These are phyloP conservation scores for Digitaria exilis DNA, from an alignment of 202 grass and related monocot genomes.

Conservation along the genomic window DNA sequence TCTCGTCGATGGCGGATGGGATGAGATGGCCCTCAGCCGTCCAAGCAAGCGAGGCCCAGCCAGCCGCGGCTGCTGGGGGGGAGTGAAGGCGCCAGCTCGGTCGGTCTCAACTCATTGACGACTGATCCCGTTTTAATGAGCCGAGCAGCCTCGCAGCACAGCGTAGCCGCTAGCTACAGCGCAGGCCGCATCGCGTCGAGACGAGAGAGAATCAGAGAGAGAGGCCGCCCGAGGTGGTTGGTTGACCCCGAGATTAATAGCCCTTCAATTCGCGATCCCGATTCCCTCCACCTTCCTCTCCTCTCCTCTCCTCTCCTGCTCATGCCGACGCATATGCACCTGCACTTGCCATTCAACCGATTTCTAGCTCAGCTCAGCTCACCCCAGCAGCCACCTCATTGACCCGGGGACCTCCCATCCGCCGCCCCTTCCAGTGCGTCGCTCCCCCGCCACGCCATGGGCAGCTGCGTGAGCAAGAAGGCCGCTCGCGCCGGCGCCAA, in stretches of 20 bases:
- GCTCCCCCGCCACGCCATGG: too few relatives aligned
- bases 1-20: too few relatives aligned
- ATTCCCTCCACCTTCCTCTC: slow-evolving; percentile 33
- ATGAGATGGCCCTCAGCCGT: too few relatives aligned
- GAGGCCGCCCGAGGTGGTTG: slow-evolving; percentile 38
- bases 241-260: slow-evolving; percentile 45
- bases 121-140: slow-evolving; percentile 52
- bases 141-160: neutral
- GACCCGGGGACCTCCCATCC: slow-evolving; percentile 9
- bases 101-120: too few relatives aligned
- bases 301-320: neutral
- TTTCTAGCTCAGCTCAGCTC: neutral
- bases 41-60: too few relatives aligned
- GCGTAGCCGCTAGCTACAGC: neutral
- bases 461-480: slow-evolving; percentile 70
- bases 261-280: slow-evolving; percentile 19
- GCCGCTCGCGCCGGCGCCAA: slow-evolving; percentile 4
- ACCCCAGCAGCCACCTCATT: neutral
- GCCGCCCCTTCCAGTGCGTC: neutral
- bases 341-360: slow-evolving; percentile 27
- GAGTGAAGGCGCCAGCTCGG: slow-evolving; percentile 54
- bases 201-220: neutral
- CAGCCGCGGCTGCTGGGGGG: neutral
- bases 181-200: neutral
- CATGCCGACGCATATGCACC: neutral